Evolutionary conservation across 2,329 filamentous ascomycete species (phyloP).

Genomic region (Pseudogymnoascus verrucosus): DNA sequence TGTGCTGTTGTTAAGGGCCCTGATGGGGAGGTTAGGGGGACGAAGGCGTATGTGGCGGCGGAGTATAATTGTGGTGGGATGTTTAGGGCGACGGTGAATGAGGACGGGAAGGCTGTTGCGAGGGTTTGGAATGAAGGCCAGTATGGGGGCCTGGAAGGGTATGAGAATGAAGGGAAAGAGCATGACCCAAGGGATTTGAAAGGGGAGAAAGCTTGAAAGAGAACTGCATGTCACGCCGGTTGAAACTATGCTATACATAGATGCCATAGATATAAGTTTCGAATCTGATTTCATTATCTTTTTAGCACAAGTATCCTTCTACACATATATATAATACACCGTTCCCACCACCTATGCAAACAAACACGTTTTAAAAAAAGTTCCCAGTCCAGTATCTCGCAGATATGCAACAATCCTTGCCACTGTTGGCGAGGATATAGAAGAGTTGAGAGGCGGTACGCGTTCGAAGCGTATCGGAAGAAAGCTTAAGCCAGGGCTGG

Average conservation of each 20-base stretch:
- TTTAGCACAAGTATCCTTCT: slow-evolving; percentile 4
- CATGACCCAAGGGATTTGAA: slow-evolving; percentile 26
- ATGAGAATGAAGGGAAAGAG: slow-evolving; percentile 26
- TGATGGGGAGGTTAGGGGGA: slow-evolving; percentile 35
- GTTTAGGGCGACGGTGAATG: slow-evolving; percentile 72
- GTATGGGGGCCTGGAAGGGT: slow-evolving; percentile 23
- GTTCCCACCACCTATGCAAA: slow-evolving; percentile 5
- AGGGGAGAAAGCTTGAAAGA: slow-evolving; percentile 14
- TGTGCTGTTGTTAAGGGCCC: slow-evolving; percentile 39
- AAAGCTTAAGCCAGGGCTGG: slow-evolving; percentile 2
- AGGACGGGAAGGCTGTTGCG: slow-evolving; percentile 48
- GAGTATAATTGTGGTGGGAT: slow-evolving; percentile 84
- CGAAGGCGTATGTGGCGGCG: slow-evolving; percentile 51
- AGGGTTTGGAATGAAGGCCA: slow-evolving; percentile 42
- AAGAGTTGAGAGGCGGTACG: slow-evolving; percentile 5
- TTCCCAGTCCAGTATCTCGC: slow-evolving; percentile 1
- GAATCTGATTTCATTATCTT: slow-evolving; percentile 6
- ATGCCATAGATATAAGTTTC: background rate
- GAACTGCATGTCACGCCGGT: background rate
- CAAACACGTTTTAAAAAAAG: slow-evolving; percentile 6
- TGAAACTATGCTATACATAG: background rate
- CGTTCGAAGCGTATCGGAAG: slow-evolving; percentile 1
- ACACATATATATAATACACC: slow-evolving; percentile 5
- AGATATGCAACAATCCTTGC: background rate
- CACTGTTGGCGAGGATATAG: background rate